Percentiles rank a stretch among this genome's conserved stretches.
Conservation (phyloP, 1,284 basidiomycete species). For the Moesziomyces globuligerus region DNA sequence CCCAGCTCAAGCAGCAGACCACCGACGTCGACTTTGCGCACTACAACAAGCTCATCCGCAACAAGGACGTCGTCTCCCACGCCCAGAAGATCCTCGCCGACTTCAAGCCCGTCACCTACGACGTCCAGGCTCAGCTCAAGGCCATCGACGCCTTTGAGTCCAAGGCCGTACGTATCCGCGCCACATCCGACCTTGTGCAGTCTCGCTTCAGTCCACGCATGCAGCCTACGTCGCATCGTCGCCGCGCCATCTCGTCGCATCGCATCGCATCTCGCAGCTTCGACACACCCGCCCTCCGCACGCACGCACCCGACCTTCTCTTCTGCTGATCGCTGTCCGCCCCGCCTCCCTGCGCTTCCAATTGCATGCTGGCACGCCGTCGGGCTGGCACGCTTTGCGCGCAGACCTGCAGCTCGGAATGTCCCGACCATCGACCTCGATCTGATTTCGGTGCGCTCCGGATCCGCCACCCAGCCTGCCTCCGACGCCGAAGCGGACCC, state of each 20-base stretch:
- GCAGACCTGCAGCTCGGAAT: too few relatives aligned
- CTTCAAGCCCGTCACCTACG: conserved; percentile 98
- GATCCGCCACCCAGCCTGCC: too few relatives aligned
- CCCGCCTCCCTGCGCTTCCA: too few relatives aligned
- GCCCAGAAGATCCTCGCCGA: conserved; percentile 87
- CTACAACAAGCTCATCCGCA: conserved; percentile 86
- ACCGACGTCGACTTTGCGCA: conserved; percentile 85
- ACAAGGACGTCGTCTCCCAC: conserved; percentile 89
- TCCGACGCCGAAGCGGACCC: too few relatives aligned
- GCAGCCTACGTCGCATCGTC: conserved; percentile 1
- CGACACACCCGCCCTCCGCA: too few relatives aligned
- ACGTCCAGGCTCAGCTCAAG: conserved; percentile 88
- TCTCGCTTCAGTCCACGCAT: background rate
- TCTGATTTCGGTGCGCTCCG: too few relatives aligned
- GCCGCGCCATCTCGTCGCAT: conserved; percentile 6
- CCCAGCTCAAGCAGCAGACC: conserved; percentile 77
- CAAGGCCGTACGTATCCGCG: conserved; percentile 79
- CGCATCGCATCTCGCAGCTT: conserved; percentile 8
- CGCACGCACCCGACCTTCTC: too few relatives aligned
- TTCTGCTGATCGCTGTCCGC: too few relatives aligned
- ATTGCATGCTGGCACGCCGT: too few relatives aligned
- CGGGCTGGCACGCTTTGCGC: too few relatives aligned
- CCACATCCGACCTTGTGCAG: background rate
- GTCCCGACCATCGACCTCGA: too few relatives aligned
- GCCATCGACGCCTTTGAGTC: conserved; percentile 96